These are phyloP conservation scores for Rosa lucieae DNA, from an alignment of 306 rosid genomes.

Conservation along the genomic window DNA sequence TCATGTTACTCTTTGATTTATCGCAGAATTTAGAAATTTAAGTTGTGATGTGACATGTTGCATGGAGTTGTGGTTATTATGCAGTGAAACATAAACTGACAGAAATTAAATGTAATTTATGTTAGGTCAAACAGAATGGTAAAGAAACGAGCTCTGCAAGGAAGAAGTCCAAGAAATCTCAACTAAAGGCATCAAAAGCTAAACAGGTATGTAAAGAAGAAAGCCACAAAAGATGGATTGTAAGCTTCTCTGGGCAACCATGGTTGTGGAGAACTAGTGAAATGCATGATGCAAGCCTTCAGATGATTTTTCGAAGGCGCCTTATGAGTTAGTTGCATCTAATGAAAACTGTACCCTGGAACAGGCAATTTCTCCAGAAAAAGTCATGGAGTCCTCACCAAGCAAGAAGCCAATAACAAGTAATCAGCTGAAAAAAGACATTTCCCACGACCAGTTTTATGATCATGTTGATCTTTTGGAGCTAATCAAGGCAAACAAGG, in stretches of 20 bases:
- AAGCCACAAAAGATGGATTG: conserved; percentile 33
- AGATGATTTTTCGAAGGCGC: conserved; percentile 11
- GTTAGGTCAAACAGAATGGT: conserved; percentile 37
- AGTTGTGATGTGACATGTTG: background rate
- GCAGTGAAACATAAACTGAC: conserved; percentile 19
- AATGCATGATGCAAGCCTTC: conserved; percentile 35
- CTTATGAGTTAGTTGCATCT: background rate
- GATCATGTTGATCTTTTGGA: conserved; percentile 54
- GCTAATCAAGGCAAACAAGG: conserved; percentile 54
- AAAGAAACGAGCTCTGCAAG: conserved; percentile 26
- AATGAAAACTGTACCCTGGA: conserved; percentile 16
- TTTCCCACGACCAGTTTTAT: conserved; percentile 29
- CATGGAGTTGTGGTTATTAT: background rate
- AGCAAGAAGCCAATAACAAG: conserved; percentile 12
- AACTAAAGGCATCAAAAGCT: conserved; percentile 19
- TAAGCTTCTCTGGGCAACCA: conserved; percentile 26
- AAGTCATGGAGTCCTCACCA: conserved; percentile 32
- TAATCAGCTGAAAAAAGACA: conserved; percentile 29
- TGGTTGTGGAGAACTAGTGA: conserved; percentile 31
- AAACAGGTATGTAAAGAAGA: conserved; percentile 30
- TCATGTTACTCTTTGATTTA: background rate
- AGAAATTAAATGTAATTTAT: conserved; percentile 11
- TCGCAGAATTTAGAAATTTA: background rate
- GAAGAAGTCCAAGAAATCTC: conserved; percentile 30
- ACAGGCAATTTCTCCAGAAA: conserved; percentile 24